Conservation (phyloP, 2,329 filamentous ascomycete species). For the Rasamsonia emersonii region DNA sequence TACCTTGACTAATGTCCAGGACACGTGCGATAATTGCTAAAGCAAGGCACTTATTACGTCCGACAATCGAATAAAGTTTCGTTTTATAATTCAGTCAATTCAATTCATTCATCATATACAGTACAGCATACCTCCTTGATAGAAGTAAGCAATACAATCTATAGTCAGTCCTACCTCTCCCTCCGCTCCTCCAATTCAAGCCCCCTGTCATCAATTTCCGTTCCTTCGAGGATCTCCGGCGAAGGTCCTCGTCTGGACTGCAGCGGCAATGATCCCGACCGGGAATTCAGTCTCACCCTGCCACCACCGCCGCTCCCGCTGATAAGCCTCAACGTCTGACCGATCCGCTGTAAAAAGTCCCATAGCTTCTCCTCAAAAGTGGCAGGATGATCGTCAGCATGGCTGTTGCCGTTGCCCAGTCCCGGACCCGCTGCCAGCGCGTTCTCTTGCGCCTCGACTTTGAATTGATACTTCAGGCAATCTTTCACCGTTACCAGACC, state of each 20-base stretch:
- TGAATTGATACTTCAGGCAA: slow-evolving; percentile 95
- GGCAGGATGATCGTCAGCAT: slow-evolving; percentile 12
- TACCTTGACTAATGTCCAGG: no score
- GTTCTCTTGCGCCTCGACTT: slow-evolving; percentile 78
- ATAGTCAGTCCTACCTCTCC: slow-evolving; percentile 4
- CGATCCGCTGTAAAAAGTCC: slow-evolving; percentile 27
- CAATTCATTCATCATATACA: no score
- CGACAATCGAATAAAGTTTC: no score
- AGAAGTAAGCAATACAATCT: no score
- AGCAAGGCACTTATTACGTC: no score
- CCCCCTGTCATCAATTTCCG: slow-evolving; percentile 42
- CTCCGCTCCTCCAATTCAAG: slow-evolving; percentile 38
- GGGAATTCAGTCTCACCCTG: slow-evolving; percentile 6
- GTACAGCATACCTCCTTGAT: no score
- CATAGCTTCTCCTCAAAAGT: slow-evolving; percentile 29
- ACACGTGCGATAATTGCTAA: no score
- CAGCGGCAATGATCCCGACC: slow-evolving; percentile 10
- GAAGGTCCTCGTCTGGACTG: no score
- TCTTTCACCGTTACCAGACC: slow-evolving; percentile 95
- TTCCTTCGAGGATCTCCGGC: slow-evolving; percentile 42
- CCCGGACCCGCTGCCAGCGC: slow-evolving; percentile 26
- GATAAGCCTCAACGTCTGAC: slow-evolving; percentile 10
- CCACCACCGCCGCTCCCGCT: slow-evolving; percentile 1
- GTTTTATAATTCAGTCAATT: no score
- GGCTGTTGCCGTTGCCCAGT: slow-evolving; percentile 13